phyloP scores from a whole-genome alignment of 116 monocot genomes.

The Thalassia testudinum region DNA sequence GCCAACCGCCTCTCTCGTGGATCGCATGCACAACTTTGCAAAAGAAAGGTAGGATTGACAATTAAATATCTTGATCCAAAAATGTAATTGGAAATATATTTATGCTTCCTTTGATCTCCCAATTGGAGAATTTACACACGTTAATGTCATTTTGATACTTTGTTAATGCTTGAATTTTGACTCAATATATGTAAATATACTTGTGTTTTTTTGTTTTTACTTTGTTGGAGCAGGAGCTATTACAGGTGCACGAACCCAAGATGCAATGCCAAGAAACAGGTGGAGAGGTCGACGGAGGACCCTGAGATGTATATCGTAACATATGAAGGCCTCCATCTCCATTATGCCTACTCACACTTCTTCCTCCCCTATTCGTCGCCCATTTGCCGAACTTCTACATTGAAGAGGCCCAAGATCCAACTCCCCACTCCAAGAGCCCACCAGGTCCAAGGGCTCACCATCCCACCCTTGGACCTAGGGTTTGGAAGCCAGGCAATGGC shows the following conservation, averaged over 20 bases:
- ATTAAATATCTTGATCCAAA: too few relatives aligned
- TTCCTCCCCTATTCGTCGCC: constrained; percentile 7
- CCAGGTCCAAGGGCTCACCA: background rate
- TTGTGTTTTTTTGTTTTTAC: too few relatives aligned
- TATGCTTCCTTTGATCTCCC: too few relatives aligned
- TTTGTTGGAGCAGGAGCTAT: constrained; percentile 52
- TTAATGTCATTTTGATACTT: too few relatives aligned
- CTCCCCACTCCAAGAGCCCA: background rate
- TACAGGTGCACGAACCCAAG: constrained; percentile 88
- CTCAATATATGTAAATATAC: too few relatives aligned
- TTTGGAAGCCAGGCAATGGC: too few relatives aligned
- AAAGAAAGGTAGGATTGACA: too few relatives aligned
- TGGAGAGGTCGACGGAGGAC: constrained; percentile 62
- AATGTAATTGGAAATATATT: too few relatives aligned
- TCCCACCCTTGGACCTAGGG: background rate
- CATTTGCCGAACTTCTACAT: background rate
- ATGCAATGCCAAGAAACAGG: constrained; percentile 86
- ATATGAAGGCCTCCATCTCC: constrained; percentile 86
- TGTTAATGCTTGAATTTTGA: too few relatives aligned
- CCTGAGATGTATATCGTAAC: constrained; percentile 55
- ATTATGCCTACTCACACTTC: constrained; percentile 70
- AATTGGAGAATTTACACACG: too few relatives aligned
- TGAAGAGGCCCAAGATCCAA: background rate
- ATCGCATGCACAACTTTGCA: too few relatives aligned
- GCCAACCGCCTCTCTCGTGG: too few relatives aligned